Percentiles rank a stretch among this genome's conserved stretches.
phyloP scores from a whole-genome alignment of 352 stramenopile species.

The Blastocystis sp. region DNA sequence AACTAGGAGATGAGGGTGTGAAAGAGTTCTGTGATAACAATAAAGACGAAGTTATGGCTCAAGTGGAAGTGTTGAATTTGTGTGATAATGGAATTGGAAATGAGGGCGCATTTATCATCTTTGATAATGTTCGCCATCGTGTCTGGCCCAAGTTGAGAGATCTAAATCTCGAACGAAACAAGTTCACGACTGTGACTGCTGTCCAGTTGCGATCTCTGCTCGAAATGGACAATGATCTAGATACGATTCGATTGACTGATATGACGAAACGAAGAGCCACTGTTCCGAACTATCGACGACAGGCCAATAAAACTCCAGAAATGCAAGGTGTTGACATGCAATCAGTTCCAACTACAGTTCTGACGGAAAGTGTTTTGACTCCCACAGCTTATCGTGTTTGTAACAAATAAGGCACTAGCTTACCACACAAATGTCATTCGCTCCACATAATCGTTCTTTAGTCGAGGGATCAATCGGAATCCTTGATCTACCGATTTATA shows the following conservation, averaged over 20 bases:
- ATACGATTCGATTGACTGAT: conserved; percentile 49
- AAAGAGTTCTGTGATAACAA: conserved; percentile 6
- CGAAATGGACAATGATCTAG: conserved; percentile 58
- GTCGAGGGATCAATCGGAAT: neutral
- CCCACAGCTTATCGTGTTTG: conserved; percentile 15
- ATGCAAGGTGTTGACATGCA: neutral
- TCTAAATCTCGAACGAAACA: conserved; percentile 38
- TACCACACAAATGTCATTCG: conserved; percentile 4
- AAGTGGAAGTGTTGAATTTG: conserved; percentile 70
- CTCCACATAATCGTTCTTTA: conserved; percentile 18
- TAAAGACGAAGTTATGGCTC: conserved; percentile 36
- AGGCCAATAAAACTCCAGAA: neutral
- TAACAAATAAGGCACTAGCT: neutral
- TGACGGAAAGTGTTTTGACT: neutral
- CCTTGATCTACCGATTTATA: neutral
- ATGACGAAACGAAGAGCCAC: conserved; percentile 30
- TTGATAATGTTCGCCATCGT: conserved; percentile 41
- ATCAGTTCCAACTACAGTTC: neutral
- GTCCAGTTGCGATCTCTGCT: conserved; percentile 53
- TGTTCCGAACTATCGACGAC: neutral
- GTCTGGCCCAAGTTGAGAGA: neutral
- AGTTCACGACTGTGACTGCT: conserved; percentile 22
- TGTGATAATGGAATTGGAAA: conserved; percentile 71
- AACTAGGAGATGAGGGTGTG: neutral
- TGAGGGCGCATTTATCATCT: conserved; percentile 69